Base-by-base conservation (phyloP, 495 filamentous ascomycete species). In the Aspergillus biplanus region DNA sequence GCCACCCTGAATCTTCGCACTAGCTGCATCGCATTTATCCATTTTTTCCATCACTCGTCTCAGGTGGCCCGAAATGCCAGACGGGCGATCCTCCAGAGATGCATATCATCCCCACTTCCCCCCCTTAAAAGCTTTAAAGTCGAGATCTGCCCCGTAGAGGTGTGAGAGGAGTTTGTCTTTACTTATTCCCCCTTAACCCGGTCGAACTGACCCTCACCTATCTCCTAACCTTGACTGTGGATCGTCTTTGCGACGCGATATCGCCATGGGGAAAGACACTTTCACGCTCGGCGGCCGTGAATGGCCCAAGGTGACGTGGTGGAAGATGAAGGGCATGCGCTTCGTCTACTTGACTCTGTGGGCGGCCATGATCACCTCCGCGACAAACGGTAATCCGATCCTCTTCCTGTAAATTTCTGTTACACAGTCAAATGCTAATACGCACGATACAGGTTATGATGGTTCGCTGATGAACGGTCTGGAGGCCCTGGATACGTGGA, bases 311-410 rank as follows among this genome's bases (percentile, higher is more conserved):
- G 57, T 59, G 31, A 59, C 46, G 1, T 59, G 57, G 57, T 59
- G 57, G 57, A 52, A 59, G 57, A 59, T 59, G 57, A 59, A 59
- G 57, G 57, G 57, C 31, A 59, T 59, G 57, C 57, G 57, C 33
- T 59, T 52, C 46, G 57, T 59, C 46, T 59, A 59, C n/a, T 13
- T 59, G 2, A 59, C 57, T 0, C 12, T 59, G 57, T 37, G 57
- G 33, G 57, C 57, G 3, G 57, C 57, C 4, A 52, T 59, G 57
- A 42, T 59, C 33, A 59, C 57, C 16, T 59, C 57, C 39, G 57
- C 57, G 6, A 59, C 57, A 13, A 59, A 59, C 27, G 57, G 57
- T 59, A 15, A 44, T 11, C 11, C 6, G 32, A 37, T 7, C 56
- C 6, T 2, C 21, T 1, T 15, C 16, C 7, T 57, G 18, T 2